Base-by-base conservation (phyloP, 805 yeast genomes). In the Myxozyma melibiosi region DNA sequence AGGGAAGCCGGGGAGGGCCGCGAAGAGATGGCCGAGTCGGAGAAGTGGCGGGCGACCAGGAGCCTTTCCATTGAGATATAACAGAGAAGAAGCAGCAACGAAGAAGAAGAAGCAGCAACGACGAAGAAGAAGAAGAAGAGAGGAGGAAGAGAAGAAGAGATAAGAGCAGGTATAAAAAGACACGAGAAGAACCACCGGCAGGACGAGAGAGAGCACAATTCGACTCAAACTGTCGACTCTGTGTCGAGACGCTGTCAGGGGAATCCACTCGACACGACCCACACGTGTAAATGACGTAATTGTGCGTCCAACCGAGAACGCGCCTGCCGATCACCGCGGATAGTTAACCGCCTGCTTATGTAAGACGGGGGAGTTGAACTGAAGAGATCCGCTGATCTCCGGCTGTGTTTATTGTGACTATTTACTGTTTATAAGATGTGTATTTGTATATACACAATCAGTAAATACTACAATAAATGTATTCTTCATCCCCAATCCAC, bases 1-100 rank as follows among this genome's bases (percentile, higher is more conserved):
- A 56, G 53, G 25, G 60, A 56, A 6, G 44, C 53, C 18, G 60
- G 60, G 22, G 60, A 24, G 8, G 43, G 39, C 11, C 51, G 51
- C 28, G 14, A 31, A 18, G 40, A 13, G 37, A 35, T 27, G 11
- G 30, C 16, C 22, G 51, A 16, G 37, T 47, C 49, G 5, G 49
- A 34, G 6, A 45, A 40, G 20, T 33, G 40, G 18, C 49, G 49
- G n/a, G 30, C 31, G 20, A 31, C 30, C 9, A 33, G 39, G 20
- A 34, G 51, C 43, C 44, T 47, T n/a, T 37, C 51, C 44, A 47
- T 38, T 16, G 24, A 2, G 40, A 14, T 39, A 6, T 13, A 18
- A 22, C 40, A 8, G 31, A 16, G 24, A 31, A 14, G 43, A 9
- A 34, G 6, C 6, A 9, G 28, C 4, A 20, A 22, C 25, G 35